Evolutionary conservation across 1,284 basidiomycete species (phyloP), one percentile per base, ranked within the genome.

Genomic region (Apiotrichum montevideense): DNA sequence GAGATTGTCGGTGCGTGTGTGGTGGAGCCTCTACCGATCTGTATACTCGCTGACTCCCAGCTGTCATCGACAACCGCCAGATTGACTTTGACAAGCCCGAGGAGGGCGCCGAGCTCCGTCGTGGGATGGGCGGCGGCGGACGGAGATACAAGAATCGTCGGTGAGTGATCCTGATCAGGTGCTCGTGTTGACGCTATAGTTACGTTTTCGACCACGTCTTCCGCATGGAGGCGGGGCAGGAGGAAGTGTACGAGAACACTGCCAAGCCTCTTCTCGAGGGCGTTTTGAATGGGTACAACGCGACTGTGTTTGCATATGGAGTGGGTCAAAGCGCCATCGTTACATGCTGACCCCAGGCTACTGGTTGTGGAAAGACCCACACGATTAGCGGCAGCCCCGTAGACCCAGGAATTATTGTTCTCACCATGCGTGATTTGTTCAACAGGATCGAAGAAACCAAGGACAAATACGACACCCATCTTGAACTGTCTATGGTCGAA

Each of bases 151-250:
- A 93, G 75, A 89, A 95, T 77, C 85, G 87, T 70, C 65, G 75
- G 77, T 76, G 42, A 61, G 72, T 54, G 8, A 62, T 46, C n/a
- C 65, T 68, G 54, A 44, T 56, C n/a, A 34, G 21, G 35, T n/a
- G 14, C 32, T 6, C 33, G 13, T 11, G 46, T 46, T 59, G 54
- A 62, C 51, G 44, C 33, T 58, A 44, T 52, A 84, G 93, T 56
- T 98, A 95, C 77, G 91, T 94, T 80, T 98, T 97, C 73, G 94
- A 98, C 76, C 83, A 82, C 52, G 91, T 98, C 33, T 94, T 96
- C 70, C 82, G 85, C 63, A 84, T 86, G 69, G 83, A 87, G 42
- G 83, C 88, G 33, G 80, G 79, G 15, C 94, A 98, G 76, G 82
- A 84, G 61, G 87, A 91, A 58, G 88, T 97, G 9, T 97, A 91